These are phyloP conservation scores for Gaeumannomyces sp. DNA, from an alignment of 2,329 filamentous ascomycete species.

Conservation along the genomic window DNA sequence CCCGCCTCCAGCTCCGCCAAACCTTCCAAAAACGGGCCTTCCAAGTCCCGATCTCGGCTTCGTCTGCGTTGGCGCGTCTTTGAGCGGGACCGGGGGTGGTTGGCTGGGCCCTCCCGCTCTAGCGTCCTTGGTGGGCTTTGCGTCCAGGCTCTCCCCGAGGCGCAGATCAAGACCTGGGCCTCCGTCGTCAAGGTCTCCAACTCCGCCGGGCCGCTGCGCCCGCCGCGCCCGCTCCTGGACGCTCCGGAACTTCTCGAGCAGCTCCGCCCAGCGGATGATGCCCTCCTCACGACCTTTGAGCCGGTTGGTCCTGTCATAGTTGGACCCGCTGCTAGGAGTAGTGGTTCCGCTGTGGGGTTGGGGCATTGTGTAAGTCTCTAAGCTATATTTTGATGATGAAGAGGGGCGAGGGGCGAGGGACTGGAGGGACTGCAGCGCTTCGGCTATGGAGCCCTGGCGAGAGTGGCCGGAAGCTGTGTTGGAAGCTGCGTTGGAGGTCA, in stretches of 20 bases:
- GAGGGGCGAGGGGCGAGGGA: constrained; percentile 12
- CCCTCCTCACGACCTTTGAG: constrained; percentile 78
- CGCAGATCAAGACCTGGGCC: constrained; percentile 33
- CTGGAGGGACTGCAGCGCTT: constrained; percentile 23
- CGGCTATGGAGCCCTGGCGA: constrained; percentile 28
- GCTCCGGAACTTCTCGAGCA: constrained; percentile 88
- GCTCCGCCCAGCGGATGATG: constrained; percentile 82
- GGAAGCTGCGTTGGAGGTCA: constrained; percentile 21
- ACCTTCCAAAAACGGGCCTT: constrained; percentile 57
- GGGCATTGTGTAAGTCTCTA: constrained; percentile 26
- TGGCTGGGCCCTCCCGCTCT: constrained; percentile 20
- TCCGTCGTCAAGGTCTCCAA: constrained; percentile 43
- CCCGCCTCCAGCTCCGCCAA: constrained; percentile 65
- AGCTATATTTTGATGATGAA: constrained; percentile 11
- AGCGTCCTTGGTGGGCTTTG: constrained; percentile 35
- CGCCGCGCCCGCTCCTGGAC: constrained; percentile 83
- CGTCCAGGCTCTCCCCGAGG: constrained; percentile 34
- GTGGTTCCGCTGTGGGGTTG: constrained; percentile 35
- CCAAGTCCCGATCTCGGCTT: constrained; percentile 60
- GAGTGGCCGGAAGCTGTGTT: constrained; percentile 14
- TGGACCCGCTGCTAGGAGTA: constrained; percentile 40
- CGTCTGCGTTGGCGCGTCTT: constrained; percentile 42
- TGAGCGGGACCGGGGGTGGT: constrained; percentile 37
- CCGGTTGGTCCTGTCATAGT: constrained; percentile 67
- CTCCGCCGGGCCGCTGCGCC: constrained; percentile 53